Evolutionary conservation across 1,139 yeast species (phyloP), one percentile per base, ranked within the genome.

Genomic region (Yamadazyma dushanensis): DNA sequence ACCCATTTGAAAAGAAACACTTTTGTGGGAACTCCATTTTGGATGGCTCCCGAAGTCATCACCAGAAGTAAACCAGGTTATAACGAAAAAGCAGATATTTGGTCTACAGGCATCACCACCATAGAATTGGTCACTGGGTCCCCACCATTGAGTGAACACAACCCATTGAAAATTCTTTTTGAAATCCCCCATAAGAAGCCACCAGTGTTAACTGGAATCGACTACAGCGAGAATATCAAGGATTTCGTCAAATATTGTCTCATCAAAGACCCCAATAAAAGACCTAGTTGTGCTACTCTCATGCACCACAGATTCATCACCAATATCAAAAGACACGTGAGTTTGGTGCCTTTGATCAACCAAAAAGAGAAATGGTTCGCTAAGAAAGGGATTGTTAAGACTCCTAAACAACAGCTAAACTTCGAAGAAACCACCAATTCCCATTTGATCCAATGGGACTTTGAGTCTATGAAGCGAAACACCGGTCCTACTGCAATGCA

Each of bases 41-140:
- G 95, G 95, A 87, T 87, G 95, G 95, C 95, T 0, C 96, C 95
- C 0, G 96, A 87, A 53, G 83, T 86, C 20, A 82, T 87, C 17
- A 53, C 63, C 3, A 61, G 75, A 38, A 53, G 62, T 11, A 50
- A 52, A 19, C 58, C 59, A 13, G 90, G 90, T 1, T 84, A 87
- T 52, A 73, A 84, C 53, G 84, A 81, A 47, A 85, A 82, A 52
- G 94, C 88, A 3, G 96, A 87, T 53, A 83, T 87, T 36, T 87
- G 96, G 96, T 85, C 95, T 1, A 66, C 85, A 3, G 96, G 95
- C 0, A 86, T 87, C 33, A 87, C 95, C 1, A 75, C 84, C 1
- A 81, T 83, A 46, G 96, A 87, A 54, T 59, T 87, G 31, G 69
- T 82, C 1, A 78, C 79, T 4, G 95, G 95, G 0, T 59, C 71